Percentiles rank a stretch among this genome's conserved stretches.
Evolutionary conservation across 345 rosid species (phyloP).

Genomic region (Euphorbia lathyris): DNA sequence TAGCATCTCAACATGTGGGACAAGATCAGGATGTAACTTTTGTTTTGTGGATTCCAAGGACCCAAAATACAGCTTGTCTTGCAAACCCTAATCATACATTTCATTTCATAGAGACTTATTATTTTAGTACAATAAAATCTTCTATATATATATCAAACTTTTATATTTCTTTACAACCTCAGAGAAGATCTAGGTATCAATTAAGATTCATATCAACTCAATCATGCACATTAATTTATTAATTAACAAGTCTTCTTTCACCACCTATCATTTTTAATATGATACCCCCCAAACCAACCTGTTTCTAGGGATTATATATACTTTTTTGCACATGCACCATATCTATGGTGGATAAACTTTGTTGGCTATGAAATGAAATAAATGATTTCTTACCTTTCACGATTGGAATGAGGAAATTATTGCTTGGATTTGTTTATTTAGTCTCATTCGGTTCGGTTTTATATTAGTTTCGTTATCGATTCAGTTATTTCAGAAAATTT

Average conservation of each 20-base stretch:
- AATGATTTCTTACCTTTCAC: no score
- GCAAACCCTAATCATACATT: background rate
- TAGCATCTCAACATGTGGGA: slow-evolving; percentile 42
- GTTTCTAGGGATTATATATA: background rate
- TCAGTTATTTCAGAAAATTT: no score
- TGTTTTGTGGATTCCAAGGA: slow-evolving; percentile 36
- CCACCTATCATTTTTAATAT: no score
- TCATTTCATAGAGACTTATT: slow-evolving; percentile 23
- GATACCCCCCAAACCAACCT: no score
- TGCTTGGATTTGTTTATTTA: no score
- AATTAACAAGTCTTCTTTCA: background rate
- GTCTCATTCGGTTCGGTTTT: no score
- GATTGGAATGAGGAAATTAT: no score
- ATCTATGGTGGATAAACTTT: slow-evolving; percentile 2
- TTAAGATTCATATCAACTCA: slow-evolving; percentile 25
- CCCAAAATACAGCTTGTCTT: slow-evolving; percentile 36
- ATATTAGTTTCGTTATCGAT: no score
- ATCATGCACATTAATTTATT: slow-evolving; percentile 23
- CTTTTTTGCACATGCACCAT: slow-evolving; percentile 18
- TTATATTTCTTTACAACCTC: slow-evolving; percentile 16
- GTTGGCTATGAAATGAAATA: background rate
- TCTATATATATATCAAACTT: slow-evolving; percentile 26
- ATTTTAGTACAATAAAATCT: slow-evolving; percentile 28
- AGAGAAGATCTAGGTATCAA: slow-evolving; percentile 22
- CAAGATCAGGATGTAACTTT: slow-evolving; percentile 19